Conservation (phyloP, 805 yeast species). For the Wickerhamiella spandovensis region DNA sequence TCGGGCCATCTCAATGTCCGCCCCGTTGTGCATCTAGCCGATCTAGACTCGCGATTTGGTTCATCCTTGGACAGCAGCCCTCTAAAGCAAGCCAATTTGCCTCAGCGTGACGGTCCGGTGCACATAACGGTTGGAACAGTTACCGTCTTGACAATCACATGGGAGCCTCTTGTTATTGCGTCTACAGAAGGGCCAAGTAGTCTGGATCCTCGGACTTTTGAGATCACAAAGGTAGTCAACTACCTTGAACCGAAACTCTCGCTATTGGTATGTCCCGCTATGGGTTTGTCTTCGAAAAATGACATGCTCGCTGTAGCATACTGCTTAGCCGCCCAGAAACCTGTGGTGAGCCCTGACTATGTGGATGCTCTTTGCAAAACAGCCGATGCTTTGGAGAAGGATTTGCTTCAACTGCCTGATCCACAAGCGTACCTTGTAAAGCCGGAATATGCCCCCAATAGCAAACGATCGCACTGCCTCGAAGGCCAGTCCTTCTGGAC, state of each 20-base stretch:
- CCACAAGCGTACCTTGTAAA: constrained; percentile 17
- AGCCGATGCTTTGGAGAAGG: background rate
- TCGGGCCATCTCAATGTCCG: constrained; percentile 11
- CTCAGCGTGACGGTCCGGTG: background rate
- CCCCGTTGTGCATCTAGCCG: constrained; percentile 13
- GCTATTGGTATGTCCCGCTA: background rate
- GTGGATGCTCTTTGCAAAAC: background rate
- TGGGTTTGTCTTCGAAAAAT: background rate
- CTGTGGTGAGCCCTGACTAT: background rate
- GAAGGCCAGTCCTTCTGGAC: constrained; percentile 19
- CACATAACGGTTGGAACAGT: constrained; percentile 16
- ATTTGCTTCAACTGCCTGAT: constrained; percentile 19
- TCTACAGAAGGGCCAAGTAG: no score
- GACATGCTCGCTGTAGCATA: background rate
- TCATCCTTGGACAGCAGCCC: constrained; percentile 8
- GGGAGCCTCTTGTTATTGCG: constrained; percentile 17
- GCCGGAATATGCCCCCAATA: constrained; percentile 16
- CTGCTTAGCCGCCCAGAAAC: background rate
- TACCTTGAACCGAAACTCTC: background rate
- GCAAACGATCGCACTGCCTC: constrained; percentile 18
- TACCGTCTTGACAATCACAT: constrained; percentile 12
- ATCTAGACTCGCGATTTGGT: constrained; percentile 20
- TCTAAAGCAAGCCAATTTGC: background rate
- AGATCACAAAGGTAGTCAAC: background rate
- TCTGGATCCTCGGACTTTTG: background rate